Percentiles rank a stretch among this genome's conserved stretches.
phyloP scores from a whole-genome alignment of 1,284 basidiomycete genomes.

The Agaricales sp. region DNA sequence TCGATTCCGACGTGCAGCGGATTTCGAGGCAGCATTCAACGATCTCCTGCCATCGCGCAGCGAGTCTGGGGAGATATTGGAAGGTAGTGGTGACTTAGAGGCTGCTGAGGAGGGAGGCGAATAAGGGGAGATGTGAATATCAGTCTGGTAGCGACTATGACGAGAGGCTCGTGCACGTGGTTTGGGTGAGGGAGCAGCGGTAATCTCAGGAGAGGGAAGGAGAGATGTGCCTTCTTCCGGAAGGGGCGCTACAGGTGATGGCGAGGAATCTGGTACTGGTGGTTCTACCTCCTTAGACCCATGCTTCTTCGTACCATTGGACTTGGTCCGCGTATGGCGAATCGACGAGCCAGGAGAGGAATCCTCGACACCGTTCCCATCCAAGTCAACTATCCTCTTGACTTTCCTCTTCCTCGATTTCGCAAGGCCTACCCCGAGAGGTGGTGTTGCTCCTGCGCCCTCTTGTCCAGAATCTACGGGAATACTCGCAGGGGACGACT shows the following conservation, averaged over 20 bases:
- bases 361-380: constrained; percentile 29
- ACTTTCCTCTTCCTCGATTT: constrained; percentile 44
- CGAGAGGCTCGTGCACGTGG: constrained; percentile 17
- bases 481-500: background rate
- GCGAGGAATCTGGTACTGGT: no score
- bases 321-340: no score
- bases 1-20: constrained; percentile 37
- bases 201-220: background rate
- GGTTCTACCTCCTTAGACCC: background rate
- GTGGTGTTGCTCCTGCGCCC: background rate
- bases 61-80: no score
- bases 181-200: constrained; percentile 2
- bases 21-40: constrained; percentile 23
- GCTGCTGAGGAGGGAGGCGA: constrained; percentile 8
- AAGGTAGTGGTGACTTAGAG: no score
- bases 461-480: background rate
- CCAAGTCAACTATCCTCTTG: constrained; percentile 64
- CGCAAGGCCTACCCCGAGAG: constrained; percentile 4
- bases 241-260: no score
- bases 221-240: no score
- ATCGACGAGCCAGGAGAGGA: no score
- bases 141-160: constrained; percentile 41
- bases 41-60: no score
- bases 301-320: no score
- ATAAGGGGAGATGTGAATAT: constrained; percentile 12